These are phyloP conservation scores for Ophiostoma sp. DNA, from an alignment of 2,329 filamentous ascomycete genomes.

Conservation along the genomic window DNA sequence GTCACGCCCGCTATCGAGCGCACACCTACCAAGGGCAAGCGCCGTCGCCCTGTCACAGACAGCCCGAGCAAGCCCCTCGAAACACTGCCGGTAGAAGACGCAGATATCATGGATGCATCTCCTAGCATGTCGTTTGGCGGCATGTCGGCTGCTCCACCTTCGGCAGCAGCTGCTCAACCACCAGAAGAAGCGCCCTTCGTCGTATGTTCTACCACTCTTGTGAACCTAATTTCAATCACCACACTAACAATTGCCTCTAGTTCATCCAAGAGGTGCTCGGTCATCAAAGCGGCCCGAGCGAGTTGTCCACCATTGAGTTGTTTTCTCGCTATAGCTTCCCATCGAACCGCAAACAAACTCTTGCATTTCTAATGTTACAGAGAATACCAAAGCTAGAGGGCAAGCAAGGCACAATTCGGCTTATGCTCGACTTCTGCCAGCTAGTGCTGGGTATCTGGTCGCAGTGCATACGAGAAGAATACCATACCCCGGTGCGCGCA, in stretches of 20 bases:
- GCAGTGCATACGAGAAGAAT: conserved; percentile 57
- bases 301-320: conserved; percentile 61
- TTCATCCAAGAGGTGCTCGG: conserved; percentile 60
- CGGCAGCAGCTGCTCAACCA: neutral
- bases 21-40: conserved; percentile 63
- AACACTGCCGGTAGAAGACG: conserved; percentile 33
- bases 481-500: conserved; percentile 59
- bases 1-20: conserved; percentile 45
- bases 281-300: conserved; percentile 50
- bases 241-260: conserved; percentile 31
- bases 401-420: conserved; percentile 44
- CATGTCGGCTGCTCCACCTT: neutral
- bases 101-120: conserved; percentile 3
- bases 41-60: conserved; percentile 60
- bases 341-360: conserved; percentile 56
- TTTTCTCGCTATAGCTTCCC: conserved; percentile 61
- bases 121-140: neutral
- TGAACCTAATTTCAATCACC: neutral
- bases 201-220: conserved; percentile 33
- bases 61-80: conserved; percentile 62
- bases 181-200: conserved; percentile 38
- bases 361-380: conserved; percentile 64
- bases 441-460: conserved; percentile 63
- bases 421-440: conserved; percentile 60
- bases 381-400: conserved; percentile 55